Conservation (phyloP, 129 eudicot species). For the Helichrysum umbraculigerum region DNA sequence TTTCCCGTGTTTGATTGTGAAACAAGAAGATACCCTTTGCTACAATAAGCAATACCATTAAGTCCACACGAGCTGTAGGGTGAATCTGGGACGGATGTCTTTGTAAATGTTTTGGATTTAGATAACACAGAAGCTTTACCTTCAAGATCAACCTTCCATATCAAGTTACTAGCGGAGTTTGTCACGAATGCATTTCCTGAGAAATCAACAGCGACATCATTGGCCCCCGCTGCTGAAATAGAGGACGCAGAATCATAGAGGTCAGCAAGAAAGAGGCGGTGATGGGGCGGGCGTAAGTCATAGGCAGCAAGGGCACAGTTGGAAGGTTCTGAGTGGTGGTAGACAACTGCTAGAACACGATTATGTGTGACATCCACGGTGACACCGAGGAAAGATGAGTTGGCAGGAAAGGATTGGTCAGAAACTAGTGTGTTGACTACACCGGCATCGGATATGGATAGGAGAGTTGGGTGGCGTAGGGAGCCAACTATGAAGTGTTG, state of each 20-base stretch:
- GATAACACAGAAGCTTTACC: conserved; percentile 58
- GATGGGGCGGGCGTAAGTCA: conserved; percentile 52
- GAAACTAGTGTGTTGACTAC: conserved; percentile 52
- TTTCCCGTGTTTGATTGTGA: conserved; percentile 75
- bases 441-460: conserved; percentile 84
- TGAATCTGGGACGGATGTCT: conserved; percentile 27
- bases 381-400: conserved; percentile 70
- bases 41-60: conserved; percentile 60
- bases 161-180: conserved; percentile 61
- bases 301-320: conserved; percentile 66
- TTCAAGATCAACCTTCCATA: conserved; percentile 58
- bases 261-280: conserved; percentile 60
- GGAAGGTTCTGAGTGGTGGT: conserved; percentile 39
- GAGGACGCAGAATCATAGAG: conserved; percentile 36
- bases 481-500: conserved; percentile 83
- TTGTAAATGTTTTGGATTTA: conserved; percentile 45
- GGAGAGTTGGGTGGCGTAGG: conserved; percentile 51
- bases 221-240: conserved; percentile 49
- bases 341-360: conserved; percentile 67
- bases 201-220: conserved; percentile 68
- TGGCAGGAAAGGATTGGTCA: conserved; percentile 54
- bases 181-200: conserved; percentile 75
- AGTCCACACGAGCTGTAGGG: conserved; percentile 53
- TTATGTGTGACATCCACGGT: conserved; percentile 45
- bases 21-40: conserved; percentile 62